Evolutionary conservation across 177 flowering plant genomes (phyloP), one percentile per base, ranked within the genome.

Genomic region (Vitis hybrid): DNA sequence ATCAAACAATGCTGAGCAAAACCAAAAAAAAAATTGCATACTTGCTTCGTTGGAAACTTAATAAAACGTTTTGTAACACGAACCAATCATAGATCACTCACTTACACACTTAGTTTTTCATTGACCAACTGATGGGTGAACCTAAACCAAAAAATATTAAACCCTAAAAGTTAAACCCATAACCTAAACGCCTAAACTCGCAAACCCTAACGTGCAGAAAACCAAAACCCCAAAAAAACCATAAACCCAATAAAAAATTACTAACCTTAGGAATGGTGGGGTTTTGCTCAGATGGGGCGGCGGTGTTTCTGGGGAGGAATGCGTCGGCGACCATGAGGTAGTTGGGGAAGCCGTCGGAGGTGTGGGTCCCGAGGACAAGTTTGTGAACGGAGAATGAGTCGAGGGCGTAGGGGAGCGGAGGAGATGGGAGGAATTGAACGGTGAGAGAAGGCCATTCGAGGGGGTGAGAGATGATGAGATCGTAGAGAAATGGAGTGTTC

Each of bases 361-460:
- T 91, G 79, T 93, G 97, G 73, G 98, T 95, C 2, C 96, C 97
- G 46, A 95, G 88, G 67, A 93, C 64, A 74, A 95, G 84, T 61
- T 77, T 81, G 84, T 91, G 93, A 17, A 76, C 76, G 67, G 84
- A 54, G 78, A 84, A 77, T 2, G 82, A 72, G 62, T 71, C 72
- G 57, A 70, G 60, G 65, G 74, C 40, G 72, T 67, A 57, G 49
- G 64, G 60, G 3, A 62, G 49, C 2, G 88, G 84, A 0, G 74
- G 68, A 17, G 83, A 68, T 0, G 96, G 94, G 14, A 86, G 87
- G 91, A 93, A 95, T 52, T 91, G 89, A 67, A 95, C 90, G 58
- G 99, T 91, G 71, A 93, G 96, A 50, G 98, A 93, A 0, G 98
- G 97, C 99, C 98, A 93, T 67, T 87, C 97, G 67, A 95, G 92